phyloP scores from a whole-genome alignment of 495 filamentous ascomycete genomes.

The Hypoxylon cercidicola region DNA sequence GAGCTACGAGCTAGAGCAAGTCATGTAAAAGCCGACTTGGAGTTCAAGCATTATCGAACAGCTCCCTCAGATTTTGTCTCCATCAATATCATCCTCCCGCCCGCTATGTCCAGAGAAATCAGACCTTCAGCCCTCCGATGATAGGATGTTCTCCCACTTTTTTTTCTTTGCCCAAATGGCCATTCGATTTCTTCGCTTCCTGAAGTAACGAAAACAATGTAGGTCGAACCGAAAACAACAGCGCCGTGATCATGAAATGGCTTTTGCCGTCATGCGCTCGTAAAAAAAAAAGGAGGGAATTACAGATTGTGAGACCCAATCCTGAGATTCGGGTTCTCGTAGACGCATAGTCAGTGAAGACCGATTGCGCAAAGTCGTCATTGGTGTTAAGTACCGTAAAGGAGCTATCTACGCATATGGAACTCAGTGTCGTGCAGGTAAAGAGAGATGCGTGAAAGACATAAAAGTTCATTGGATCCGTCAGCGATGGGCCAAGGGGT shows the following conservation, averaged over 20 bases:
- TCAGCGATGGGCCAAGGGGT: slow-evolving; percentile 6
- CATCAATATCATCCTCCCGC: slow-evolving; percentile 34
- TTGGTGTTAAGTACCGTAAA: slow-evolving; percentile 24
- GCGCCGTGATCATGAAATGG: slow-evolving; percentile 42
- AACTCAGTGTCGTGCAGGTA: slow-evolving; percentile 22
- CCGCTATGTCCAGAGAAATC: slow-evolving; percentile 57
- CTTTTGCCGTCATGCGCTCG: slow-evolving; percentile 52
- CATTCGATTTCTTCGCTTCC: slow-evolving; percentile 31
- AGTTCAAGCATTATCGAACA: slow-evolving; percentile 31
- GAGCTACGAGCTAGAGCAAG: slow-evolving; percentile 19
- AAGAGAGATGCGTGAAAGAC: slow-evolving; percentile 36
- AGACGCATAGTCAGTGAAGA: slow-evolving; percentile 27
- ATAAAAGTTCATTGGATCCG: slow-evolving; percentile 34
- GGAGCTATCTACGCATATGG: slow-evolving; percentile 19
- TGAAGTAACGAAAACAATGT: slow-evolving; percentile 34
- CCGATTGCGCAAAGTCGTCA: slow-evolving; percentile 32
- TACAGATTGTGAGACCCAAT: slow-evolving; percentile 29
- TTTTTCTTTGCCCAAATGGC: slow-evolving; percentile 36
- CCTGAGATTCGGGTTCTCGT: slow-evolving; percentile 33
- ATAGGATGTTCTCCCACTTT: not conserved
- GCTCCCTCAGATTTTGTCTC: slow-evolving; percentile 29
- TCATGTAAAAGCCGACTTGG: slow-evolving; percentile 31
- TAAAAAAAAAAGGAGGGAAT: slow-evolving; percentile 49
- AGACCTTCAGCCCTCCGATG: slow-evolving; percentile 37
- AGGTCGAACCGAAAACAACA: slow-evolving; percentile 23